These are phyloP conservation scores for Coniochaeta sp. DNA, from an alignment of 2,329 filamentous ascomycete genomes.

Conservation along the genomic window DNA sequence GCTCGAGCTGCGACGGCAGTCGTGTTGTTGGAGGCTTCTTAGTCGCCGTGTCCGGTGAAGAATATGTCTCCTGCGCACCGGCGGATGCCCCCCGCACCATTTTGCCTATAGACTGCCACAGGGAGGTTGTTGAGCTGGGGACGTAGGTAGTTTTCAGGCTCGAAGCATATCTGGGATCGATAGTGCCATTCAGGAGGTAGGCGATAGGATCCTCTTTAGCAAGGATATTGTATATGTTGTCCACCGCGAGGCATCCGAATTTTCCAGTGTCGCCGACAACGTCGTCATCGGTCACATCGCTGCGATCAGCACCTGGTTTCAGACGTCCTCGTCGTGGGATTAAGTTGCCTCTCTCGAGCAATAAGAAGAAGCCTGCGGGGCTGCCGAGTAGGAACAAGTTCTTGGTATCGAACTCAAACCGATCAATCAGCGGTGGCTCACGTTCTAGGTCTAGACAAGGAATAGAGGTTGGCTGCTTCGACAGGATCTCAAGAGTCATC, in stretches of 20 bases:
- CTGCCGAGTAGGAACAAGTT: conserved; percentile 88
- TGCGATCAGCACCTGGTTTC: conserved; percentile 67
- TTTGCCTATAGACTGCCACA: conserved; percentile 58
- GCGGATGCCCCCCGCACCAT: conserved; percentile 56
- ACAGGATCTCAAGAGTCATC: conserved; percentile 89
- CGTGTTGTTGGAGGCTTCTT: conserved; percentile 34
- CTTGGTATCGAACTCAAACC: conserved; percentile 87
- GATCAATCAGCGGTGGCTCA: conserved; percentile 38
- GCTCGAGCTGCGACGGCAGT: conserved; percentile 65
- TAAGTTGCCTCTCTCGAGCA: conserved; percentile 68
- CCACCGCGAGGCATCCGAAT: conserved; percentile 87
- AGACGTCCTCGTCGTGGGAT: conserved; percentile 67
- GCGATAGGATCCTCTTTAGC: conserved; percentile 68
- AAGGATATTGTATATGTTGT: conserved; percentile 95
- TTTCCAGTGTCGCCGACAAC: conserved; percentile 72
- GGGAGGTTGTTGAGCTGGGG: conserved; percentile 61
- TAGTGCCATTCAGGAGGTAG: conserved; percentile 83
- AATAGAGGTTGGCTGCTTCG: conserved; percentile 72
- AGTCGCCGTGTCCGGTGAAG: conserved; percentile 17
- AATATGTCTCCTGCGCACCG: conserved; percentile 18
- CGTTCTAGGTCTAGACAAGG: conserved; percentile 40
- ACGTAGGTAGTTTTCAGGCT: conserved; percentile 72
- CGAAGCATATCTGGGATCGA: conserved; percentile 73
- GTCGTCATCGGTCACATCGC: conserved; percentile 45
- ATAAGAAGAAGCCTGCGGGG: conserved; percentile 84